These are phyloP conservation scores for Sporothrix protearum DNA, from an alignment of 2,329 filamentous ascomycete species.

Conservation along the genomic window DNA sequence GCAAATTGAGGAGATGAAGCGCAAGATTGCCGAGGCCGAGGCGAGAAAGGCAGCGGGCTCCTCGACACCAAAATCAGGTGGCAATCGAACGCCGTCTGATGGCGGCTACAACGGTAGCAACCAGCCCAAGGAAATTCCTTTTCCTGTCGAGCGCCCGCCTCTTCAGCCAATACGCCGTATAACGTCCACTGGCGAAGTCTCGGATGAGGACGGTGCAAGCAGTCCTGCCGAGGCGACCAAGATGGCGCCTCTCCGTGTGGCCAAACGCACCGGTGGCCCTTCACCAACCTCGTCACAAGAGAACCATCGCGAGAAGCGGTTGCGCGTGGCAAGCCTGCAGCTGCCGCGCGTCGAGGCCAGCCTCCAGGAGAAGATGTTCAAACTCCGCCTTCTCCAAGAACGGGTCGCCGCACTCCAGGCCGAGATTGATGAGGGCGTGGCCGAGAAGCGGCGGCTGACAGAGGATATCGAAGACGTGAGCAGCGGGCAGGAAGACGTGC, in stretches of 20 bases:
- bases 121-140: neutral
- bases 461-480: slow-evolving; percentile 38
- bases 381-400: slow-evolving; percentile 45
- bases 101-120: slow-evolving; percentile 12
- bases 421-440: slow-evolving; percentile 41
- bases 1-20: slow-evolving; percentile 59
- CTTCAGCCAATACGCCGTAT: slow-evolving; percentile 19
- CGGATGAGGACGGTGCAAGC: neutral
- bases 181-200: slow-evolving; percentile 15
- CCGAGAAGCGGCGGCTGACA: slow-evolving; percentile 36
- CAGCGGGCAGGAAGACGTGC: slow-evolving; percentile 37
- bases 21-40: slow-evolving; percentile 56
- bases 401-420: slow-evolving; percentile 48
- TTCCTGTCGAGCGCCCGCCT: neutral
- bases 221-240: neutral
- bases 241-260: slow-evolving; percentile 30
- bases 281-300: slow-evolving; percentile 10
- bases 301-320: slow-evolving; percentile 31
- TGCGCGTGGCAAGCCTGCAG: slow-evolving; percentile 40
- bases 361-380: slow-evolving; percentile 46
- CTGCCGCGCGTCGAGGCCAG: slow-evolving; percentile 40
- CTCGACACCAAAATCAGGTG: slow-evolving; percentile 32
- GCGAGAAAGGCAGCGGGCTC: slow-evolving; percentile 45
- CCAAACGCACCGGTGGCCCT: slow-evolving; percentile 31
- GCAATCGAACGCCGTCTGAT: slow-evolving; percentile 34